Evolutionary conservation across 225 moss, liverwort and hornwort species (phyloP).

Genomic region (Climacium dendroides): DNA sequence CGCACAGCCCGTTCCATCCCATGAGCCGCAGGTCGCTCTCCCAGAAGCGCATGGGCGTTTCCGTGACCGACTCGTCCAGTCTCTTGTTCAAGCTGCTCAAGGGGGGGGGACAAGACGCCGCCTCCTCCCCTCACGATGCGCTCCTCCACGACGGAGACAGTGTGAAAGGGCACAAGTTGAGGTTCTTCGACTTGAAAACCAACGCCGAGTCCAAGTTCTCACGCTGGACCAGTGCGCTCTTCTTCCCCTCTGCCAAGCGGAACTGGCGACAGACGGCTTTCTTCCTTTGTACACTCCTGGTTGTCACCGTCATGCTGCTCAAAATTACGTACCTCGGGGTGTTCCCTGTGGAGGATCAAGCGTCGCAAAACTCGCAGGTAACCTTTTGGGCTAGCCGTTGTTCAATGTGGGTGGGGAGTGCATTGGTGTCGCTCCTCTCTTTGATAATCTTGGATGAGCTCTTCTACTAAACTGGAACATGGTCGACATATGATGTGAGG

Average conservation of each 20-base stretch:
- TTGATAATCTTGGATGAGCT: neutral
- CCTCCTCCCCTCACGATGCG: neutral
- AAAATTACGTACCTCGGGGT: conserved; percentile 3
- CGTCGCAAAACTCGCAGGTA: conserved; percentile 6
- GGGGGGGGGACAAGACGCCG: neutral
- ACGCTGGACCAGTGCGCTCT: neutral
- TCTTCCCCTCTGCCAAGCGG: neutral
- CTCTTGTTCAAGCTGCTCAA: conserved; percentile 13
- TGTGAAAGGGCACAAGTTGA: conserved; percentile 5
- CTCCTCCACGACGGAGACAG: neutral
- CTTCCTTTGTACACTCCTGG: conserved; percentile 5
- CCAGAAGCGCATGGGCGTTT: conserved; percentile 22
- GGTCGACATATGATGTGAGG: neutral
- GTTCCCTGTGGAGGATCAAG: neutral
- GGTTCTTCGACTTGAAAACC: neutral
- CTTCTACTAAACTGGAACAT: neutral
- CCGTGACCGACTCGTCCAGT: neutral
- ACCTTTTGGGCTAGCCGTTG: neutral
- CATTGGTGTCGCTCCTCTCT: neutral
- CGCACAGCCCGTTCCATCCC: conserved; percentile 18
- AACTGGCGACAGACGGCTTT: conserved; percentile 22
- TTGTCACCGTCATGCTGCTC: conserved; percentile 10
- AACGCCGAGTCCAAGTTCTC: neutral
- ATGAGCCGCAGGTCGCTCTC: conserved; percentile 40
- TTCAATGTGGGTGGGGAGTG: neutral